Conservation (phyloP, 176 grass and related monocot species). For the Oryza glaberrima region DNA sequence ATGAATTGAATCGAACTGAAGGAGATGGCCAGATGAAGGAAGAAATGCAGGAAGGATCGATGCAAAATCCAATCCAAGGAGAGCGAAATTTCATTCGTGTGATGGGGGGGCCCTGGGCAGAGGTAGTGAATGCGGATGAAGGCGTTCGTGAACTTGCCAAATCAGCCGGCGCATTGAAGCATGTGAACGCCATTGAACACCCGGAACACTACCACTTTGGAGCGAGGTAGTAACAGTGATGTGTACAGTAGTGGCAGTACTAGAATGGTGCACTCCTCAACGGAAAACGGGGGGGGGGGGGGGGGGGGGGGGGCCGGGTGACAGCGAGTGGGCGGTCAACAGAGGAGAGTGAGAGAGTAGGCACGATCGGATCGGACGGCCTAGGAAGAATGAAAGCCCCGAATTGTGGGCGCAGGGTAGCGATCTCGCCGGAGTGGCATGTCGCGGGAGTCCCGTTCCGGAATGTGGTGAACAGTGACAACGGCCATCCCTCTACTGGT, state of each 20-base stretch:
- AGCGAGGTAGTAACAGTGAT: not conserved
- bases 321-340: not conserved
- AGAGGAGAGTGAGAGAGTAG: not conserved
- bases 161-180: not conserved
- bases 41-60: not conserved
- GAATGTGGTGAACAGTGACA: not conserved
- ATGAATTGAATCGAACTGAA: not conserved
- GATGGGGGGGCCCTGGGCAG: not conserved
- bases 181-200: not conserved
- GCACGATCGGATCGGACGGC: not conserved
- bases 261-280: not conserved
- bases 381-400: not conserved
- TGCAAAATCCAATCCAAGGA: not conserved
- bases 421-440: not conserved
- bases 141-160: not conserved
- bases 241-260: not conserved
- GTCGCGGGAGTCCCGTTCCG: not conserved
- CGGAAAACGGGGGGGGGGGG: not conserved
- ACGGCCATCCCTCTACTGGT: too few relatives aligned
- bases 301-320: too few relatives aligned
- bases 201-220: not conserved
- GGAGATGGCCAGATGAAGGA: too few relatives aligned
- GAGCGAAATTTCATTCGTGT: not conserved
- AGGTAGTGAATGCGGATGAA: not conserved
- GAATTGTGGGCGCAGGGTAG: not conserved